Percentiles rank a stretch among this genome's conserved stretches.
phyloP scores from a whole-genome alignment of 2,329 filamentous ascomycete species.

The Coleophoma crateriformis region DNA sequence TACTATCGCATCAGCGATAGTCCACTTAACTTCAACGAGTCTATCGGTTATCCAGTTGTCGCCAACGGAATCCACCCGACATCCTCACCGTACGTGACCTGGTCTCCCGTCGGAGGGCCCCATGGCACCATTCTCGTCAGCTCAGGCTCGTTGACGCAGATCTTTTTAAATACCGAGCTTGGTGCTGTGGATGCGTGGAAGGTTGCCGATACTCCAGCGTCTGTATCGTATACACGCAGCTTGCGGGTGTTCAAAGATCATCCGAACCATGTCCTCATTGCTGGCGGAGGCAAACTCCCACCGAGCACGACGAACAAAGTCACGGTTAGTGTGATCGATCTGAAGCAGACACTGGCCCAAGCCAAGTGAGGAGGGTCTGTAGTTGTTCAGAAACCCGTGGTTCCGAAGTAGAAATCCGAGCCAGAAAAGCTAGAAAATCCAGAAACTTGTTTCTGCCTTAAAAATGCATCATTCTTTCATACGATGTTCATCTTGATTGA shows the following conservation, averaged over 20 bases:
- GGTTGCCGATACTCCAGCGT: slow-evolving; percentile 18
- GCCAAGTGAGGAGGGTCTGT: not conserved
- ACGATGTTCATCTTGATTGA: too few relatives aligned
- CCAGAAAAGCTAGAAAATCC: too few relatives aligned
- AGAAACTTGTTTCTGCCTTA: too few relatives aligned
- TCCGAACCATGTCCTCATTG: slow-evolving; percentile 22
- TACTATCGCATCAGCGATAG: slow-evolving; percentile 24
- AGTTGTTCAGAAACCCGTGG: too few relatives aligned
- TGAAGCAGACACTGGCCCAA: slow-evolving; percentile 11
- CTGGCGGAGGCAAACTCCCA: slow-evolving; percentile 22
- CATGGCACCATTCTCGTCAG: slow-evolving; percentile 26
- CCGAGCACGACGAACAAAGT: slow-evolving; percentile 22
- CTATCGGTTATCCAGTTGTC: slow-evolving; percentile 15
- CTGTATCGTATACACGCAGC: slow-evolving; percentile 20
- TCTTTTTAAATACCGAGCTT: slow-evolving; percentile 23
- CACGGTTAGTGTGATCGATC: slow-evolving; percentile 24
- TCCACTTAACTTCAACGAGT: slow-evolving; percentile 22
- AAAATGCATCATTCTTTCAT: too few relatives aligned
- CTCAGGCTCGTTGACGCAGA: slow-evolving; percentile 12
- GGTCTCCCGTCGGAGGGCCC: slow-evolving; percentile 20
- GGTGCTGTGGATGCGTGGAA: slow-evolving; percentile 22
- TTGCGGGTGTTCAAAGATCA: slow-evolving; percentile 21
- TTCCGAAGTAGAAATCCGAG: too few relatives aligned
- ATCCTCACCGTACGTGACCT: slow-evolving; percentile 23
- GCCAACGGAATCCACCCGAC: slow-evolving; percentile 19